Conservation (phyloP, 805 yeast species). For the Teunomyces lycoperdinae region DNA sequence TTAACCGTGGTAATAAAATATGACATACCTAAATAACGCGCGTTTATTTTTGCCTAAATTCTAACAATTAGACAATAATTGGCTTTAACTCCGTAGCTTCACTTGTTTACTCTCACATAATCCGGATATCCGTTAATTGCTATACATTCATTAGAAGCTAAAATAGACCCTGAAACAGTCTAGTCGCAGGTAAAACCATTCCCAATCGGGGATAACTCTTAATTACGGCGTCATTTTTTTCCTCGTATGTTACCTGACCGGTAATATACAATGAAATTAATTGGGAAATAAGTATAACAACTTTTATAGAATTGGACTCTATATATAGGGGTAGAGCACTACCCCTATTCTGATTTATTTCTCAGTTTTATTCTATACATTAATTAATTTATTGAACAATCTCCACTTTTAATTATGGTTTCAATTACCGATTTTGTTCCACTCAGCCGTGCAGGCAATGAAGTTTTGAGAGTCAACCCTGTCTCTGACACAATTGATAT, state of each 20-base stretch:
- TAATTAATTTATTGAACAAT: neutral
- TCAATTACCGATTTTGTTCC: constrained; percentile 2
- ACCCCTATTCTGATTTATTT: neutral
- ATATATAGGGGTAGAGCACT: constrained; percentile 2
- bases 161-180: neutral
- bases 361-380: neutral
- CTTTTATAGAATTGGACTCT: constrained; percentile 1
- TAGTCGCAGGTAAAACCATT: neutral
- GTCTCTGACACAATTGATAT: constrained; percentile 41
- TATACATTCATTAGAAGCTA: neutral
- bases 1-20: neutral
- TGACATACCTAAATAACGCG: neutral
- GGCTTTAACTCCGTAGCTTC: neutral
- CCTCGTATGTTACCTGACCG: neutral
- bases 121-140: constrained; percentile 1
- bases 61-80: neutral
- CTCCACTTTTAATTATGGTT: constrained; percentile 1
- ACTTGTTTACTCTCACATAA: neutral
- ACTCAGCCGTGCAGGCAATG: constrained; percentile 19
- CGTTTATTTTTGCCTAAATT: neutral
- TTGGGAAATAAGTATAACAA: neutral
- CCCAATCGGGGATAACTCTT: constrained; percentile 1
- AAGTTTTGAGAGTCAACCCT: constrained; percentile 45
- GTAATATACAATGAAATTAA: neutral
- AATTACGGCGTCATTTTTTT: constrained; percentile 1